Percentiles rank a stretch among this genome's conserved stretches.
phyloP scores from a whole-genome alignment of 2,329 filamentous ascomycete species.

The Clathrospora elynae region DNA sequence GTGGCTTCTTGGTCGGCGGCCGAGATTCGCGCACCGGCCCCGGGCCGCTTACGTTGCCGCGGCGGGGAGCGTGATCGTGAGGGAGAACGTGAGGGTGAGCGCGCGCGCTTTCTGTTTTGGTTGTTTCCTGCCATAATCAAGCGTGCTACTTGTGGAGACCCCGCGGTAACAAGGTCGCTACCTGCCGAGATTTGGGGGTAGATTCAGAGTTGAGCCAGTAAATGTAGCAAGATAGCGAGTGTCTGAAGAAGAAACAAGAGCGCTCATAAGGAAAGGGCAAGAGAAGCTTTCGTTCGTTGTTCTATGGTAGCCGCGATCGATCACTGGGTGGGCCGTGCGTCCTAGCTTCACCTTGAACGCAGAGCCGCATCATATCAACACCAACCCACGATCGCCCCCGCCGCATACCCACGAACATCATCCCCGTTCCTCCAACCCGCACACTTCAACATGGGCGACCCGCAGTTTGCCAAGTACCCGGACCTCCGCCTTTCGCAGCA shows the following conservation, averaged over 20 bases:
- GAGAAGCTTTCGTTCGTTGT: too few relatives aligned
- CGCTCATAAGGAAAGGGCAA: too few relatives aligned
- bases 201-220: too few relatives aligned
- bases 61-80: conserved; percentile 55
- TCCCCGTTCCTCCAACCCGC: conserved; percentile 8
- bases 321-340: conserved; percentile 14
- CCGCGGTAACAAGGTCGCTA: too few relatives aligned
- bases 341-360: conserved; percentile 17
- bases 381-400: conserved; percentile 11
- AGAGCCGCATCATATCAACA: conserved; percentile 22
- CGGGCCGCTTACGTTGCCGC: conserved; percentile 69
- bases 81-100: conserved; percentile 44
- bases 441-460: conserved; percentile 68
- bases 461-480: conserved; percentile 84
- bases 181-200: too few relatives aligned
- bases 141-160: too few relatives aligned
- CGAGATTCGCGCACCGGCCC: conserved; percentile 62
- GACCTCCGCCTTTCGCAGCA: conserved; percentile 81
- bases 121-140: conserved; percentile 35
- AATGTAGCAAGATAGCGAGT: too few relatives aligned
- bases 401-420: conserved; percentile 11
- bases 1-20: conserved; percentile 70
- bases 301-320: too few relatives aligned
- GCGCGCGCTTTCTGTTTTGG: conserved; percentile 36
- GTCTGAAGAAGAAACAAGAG: too few relatives aligned